A percentile compares a stretch with the other conserved stretches of the same genome.
Evolutionary conservation across 2,329 filamentous ascomycete genomes (phyloP).

Genomic region (Exophiala mesophila): DNA sequence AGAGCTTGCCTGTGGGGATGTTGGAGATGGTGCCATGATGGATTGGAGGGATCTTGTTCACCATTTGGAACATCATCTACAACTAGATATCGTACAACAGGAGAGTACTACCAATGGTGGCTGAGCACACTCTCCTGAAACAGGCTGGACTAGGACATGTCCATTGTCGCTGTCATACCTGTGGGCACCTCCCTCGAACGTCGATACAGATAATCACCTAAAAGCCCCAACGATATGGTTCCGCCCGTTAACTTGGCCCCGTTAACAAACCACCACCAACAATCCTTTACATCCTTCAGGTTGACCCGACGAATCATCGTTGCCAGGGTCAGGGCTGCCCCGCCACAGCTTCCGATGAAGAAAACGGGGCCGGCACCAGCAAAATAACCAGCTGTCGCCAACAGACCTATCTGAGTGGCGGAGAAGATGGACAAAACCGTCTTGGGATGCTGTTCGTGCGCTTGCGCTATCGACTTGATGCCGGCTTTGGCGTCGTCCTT

Average conservation of each 20-base stretch:
- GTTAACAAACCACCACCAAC: conserved; percentile 62
- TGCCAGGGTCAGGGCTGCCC: conserved; percentile 50
- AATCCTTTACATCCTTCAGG: conserved; percentile 53
- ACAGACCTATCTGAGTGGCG: conserved; percentile 38
- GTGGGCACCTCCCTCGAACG: conserved; percentile 17
- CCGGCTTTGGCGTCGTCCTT: conserved; percentile 47
- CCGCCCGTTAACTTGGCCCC: conserved; percentile 60
- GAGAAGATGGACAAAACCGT: conserved; percentile 39
- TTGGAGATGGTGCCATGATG: conserved; percentile 76
- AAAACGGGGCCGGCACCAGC: conserved; percentile 55
- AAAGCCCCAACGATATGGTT: conserved; percentile 51
- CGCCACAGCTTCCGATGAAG: conserved; percentile 55
- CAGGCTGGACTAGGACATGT: no score
- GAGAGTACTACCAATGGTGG: conserved; percentile 10
- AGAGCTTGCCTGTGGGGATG: conserved; percentile 76
- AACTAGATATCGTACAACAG: conserved; percentile 3
- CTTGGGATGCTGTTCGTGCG: conserved; percentile 45
- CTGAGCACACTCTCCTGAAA: no score
- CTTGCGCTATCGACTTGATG: conserved; percentile 48
- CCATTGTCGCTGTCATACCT: not conserved
- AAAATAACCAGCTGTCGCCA: conserved; percentile 41
- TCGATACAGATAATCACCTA: conserved; percentile 48
- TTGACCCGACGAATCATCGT: conserved; percentile 58
- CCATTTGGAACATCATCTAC: conserved; percentile 15
- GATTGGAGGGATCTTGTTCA: conserved; percentile 71